Percentiles rank a stretch among this genome's conserved stretches.
These are phyloP conservation scores for Verbascum thapsus DNA, from an alignment of 257 asterid species.

Conservation along the genomic window DNA sequence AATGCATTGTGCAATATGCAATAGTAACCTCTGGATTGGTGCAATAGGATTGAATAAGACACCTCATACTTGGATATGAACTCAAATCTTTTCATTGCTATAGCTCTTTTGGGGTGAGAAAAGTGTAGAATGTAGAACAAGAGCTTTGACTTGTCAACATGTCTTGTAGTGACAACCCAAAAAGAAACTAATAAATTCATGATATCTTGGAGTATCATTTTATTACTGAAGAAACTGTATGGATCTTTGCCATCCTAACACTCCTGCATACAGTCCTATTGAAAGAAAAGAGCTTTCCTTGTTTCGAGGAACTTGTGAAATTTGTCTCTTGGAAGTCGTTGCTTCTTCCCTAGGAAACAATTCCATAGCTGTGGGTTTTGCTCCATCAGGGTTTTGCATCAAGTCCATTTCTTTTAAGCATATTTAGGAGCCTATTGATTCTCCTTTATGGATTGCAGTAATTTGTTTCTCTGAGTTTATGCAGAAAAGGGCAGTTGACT, in stretches of 20 bases:
- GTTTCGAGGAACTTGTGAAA: slow-evolving; percentile 14
- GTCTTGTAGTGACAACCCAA: slow-evolving; percentile 1
- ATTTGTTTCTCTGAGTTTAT: neutral
- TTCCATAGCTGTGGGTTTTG: neutral
- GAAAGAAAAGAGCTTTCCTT: slow-evolving; percentile 7
- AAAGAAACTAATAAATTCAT: slow-evolving; percentile 13
- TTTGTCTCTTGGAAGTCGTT: neutral
- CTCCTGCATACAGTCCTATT: slow-evolving; percentile 1
- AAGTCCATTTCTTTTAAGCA: neutral
- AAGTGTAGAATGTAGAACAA: neutral
- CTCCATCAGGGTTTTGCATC: neutral
- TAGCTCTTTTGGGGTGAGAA: slow-evolving; percentile 7
- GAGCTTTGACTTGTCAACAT: neutral
- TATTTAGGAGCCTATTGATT: slow-evolving; percentile 1
- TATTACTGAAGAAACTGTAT: too few species aligned
- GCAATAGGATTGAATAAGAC: neutral
- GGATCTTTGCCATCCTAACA: neutral
- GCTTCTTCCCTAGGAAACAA: neutral
- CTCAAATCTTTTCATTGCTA: neutral
- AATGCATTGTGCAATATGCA: neutral
- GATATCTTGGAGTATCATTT: slow-evolving; percentile 6
- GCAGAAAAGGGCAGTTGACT: neutral
- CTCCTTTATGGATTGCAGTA: neutral
- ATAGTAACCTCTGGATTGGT: neutral
- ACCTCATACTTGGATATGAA: neutral